Evolutionary conservation across 371 early-diverging fungal species (phyloP).

Genomic region (Circinella umbellata): DNA sequence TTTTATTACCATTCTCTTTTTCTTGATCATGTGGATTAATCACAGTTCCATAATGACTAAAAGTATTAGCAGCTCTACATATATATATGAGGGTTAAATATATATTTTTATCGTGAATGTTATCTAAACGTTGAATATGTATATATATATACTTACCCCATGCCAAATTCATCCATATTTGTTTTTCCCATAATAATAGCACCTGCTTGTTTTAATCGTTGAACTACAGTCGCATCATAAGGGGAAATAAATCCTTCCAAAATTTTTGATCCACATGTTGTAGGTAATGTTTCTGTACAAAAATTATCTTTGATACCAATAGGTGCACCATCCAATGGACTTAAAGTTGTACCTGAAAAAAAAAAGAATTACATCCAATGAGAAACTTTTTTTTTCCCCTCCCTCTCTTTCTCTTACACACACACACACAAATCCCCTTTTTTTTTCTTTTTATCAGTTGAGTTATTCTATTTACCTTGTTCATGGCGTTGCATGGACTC

Average conservation of each 20-base stretch:
- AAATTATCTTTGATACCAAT: slow-evolving; percentile 81
- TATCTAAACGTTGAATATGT: not conserved
- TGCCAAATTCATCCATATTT: slow-evolving; percentile 98
- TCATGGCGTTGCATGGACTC: not conserved
- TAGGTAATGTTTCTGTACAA: slow-evolving; percentile 61
- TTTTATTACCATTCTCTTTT: slow-evolving; percentile 16
- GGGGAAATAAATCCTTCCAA: slow-evolving; percentile 76
- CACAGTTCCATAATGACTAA: slow-evolving; percentile 54
- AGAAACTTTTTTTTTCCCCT: not conserved
- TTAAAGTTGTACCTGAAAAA: slow-evolving; percentile 21
- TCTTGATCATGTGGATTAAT: slow-evolving; percentile 49
- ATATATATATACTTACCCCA: slow-evolving; percentile 69
- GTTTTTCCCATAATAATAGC: slow-evolving; percentile 82
- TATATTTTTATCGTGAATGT: too few species aligned
- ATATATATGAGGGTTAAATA: too few species aligned
- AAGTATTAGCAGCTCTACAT: slow-evolving; percentile 56
- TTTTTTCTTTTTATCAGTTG: too few species aligned
- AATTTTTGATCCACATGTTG: slow-evolving; percentile 75
- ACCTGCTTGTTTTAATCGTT: slow-evolving; percentile 66
- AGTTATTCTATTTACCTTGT: slow-evolving; percentile 13
- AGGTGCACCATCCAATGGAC: slow-evolving; percentile 62
- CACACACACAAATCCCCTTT: too few species aligned
- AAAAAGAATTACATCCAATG: slow-evolving; percentile 4
- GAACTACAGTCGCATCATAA: slow-evolving; percentile 79
- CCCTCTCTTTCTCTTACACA: too few species aligned